Evolutionary conservation across 352 stramenopile genomes (phyloP).

Genomic region (Pythium inflatum): DNA sequence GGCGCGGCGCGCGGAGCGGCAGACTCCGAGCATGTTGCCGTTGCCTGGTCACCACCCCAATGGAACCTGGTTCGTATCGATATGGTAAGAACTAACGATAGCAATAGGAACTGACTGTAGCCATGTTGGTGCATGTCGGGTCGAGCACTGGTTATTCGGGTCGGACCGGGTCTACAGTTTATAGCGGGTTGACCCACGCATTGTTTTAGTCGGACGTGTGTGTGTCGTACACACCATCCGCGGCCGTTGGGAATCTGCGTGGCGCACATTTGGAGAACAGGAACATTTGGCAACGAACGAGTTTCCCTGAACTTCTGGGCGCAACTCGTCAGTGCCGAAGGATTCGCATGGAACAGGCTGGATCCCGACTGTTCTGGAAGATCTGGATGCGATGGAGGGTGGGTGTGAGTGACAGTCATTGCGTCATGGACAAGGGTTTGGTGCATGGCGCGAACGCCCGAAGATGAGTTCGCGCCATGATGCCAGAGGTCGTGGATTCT

Average conservation of each 20-base stretch:
- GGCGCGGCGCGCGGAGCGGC: background rate
- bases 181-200: background rate
- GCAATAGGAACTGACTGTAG: slow-evolving; percentile 7
- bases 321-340: background rate
- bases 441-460: slow-evolving; percentile 7
- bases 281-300: no score
- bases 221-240: background rate
- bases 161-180: background rate
- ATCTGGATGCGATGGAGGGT: slow-evolving; percentile 8
- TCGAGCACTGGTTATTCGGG: background rate
- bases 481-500: slow-evolving; percentile 9
- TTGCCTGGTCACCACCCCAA: background rate
- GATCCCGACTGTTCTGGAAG: background rate
- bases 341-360: background rate
- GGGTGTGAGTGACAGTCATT: background rate
- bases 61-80: background rate
- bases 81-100: background rate
- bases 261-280: no score
- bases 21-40: slow-evolving; percentile 2
- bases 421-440: slow-evolving; percentile 2
- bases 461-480: slow-evolving; percentile 26
- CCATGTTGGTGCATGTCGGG: background rate
- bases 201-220: slow-evolving; percentile 3
- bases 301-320: no score
- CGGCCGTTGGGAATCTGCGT: background rate